These are phyloP conservation scores for Neurospora discreta DNA, from an alignment of 495 filamentous ascomycete genomes.

Conservation along the genomic window DNA sequence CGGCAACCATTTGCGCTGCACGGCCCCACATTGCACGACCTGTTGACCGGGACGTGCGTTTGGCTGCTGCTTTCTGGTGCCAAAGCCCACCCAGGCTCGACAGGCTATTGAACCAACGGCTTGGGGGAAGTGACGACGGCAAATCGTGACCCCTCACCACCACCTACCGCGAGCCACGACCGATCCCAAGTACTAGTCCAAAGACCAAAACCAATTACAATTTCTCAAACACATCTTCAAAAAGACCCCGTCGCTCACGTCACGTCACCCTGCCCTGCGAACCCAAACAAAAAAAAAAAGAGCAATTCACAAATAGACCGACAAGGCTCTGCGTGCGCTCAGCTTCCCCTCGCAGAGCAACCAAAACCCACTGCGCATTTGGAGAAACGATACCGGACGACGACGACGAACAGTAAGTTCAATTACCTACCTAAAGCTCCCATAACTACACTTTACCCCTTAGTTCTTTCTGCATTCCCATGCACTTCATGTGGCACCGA, in stretches of 20 bases:
- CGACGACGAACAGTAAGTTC: neutral
- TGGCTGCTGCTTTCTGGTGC: neutral
- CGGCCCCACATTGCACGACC: constrained; percentile 2
- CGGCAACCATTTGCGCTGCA: constrained; percentile 8
- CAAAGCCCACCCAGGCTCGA: neutral
- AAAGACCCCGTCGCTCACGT: constrained; percentile 4
- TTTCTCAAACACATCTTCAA: neutral
- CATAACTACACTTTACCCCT: neutral
- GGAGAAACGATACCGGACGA: neutral
- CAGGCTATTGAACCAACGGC: too few species aligned
- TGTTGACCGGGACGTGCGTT: neutral
- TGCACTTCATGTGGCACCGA: neutral
- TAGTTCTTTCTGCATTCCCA: neutral
- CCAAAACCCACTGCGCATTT: neutral
- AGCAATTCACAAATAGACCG: neutral
- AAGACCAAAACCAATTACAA: neutral
- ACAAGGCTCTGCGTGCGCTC: neutral
- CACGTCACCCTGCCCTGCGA: neutral
- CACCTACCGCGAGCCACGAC: neutral
- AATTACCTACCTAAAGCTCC: neutral
- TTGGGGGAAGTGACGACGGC: constrained; percentile 11
- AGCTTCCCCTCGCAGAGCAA: neutral
- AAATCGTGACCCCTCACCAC: constrained; percentile 12
- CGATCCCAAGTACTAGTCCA: neutral
- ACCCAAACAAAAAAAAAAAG: neutral